Percentiles rank a stretch among this genome's conserved stretches.
Conservation (phyloP, 2,329 filamentous ascomycete genomes). For the Aspergillus flavus region DNA sequence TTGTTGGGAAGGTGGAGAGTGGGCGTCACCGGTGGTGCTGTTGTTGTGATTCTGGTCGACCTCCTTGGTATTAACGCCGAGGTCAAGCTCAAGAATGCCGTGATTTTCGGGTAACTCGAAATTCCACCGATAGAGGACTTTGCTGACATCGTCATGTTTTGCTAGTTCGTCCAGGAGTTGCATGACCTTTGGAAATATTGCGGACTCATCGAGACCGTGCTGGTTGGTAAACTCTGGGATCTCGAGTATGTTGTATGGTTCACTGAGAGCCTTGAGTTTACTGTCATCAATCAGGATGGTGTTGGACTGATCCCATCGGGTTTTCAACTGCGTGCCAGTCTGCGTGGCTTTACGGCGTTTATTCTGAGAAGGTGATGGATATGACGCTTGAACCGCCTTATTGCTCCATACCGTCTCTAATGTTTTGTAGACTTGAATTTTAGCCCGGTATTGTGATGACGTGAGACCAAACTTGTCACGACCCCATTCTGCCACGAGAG, state of each 20-base stretch:
- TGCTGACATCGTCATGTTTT: slow-evolving; percentile 52
- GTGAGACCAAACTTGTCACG: slow-evolving; percentile 75
- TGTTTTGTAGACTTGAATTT: slow-evolving; percentile 89
- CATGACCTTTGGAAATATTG: slow-evolving; percentile 54
- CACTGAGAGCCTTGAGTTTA: slow-evolving; percentile 73
- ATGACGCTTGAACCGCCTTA: slow-evolving; percentile 45
- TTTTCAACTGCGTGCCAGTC: slow-evolving; percentile 46
- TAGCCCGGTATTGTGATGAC: slow-evolving; percentile 63
- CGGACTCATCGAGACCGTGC: slow-evolving; percentile 42
- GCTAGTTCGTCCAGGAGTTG: slow-evolving; percentile 56
- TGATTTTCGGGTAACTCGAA: slow-evolving; percentile 5
- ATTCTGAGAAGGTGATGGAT: slow-evolving; percentile 33
- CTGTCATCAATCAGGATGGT: slow-evolving; percentile 91
- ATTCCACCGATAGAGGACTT: slow-evolving; percentile 42
- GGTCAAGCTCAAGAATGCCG: slow-evolving; percentile 27
- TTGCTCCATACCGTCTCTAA: slow-evolving; percentile 71
- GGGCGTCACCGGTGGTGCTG: neutral
- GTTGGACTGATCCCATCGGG: slow-evolving; percentile 76
- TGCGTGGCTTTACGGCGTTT: slow-evolving; percentile 6
- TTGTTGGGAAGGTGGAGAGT: neutral
- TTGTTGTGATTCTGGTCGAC: neutral
- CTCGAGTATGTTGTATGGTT: slow-evolving; percentile 80
- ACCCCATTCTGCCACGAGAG: slow-evolving; percentile 73
- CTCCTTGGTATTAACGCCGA: slow-evolving; percentile 6
- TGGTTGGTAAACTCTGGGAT: slow-evolving; percentile 72